Base-by-base conservation (phyloP, 495 filamentous ascomycete genomes). In the Penicillium lividum region DNA sequence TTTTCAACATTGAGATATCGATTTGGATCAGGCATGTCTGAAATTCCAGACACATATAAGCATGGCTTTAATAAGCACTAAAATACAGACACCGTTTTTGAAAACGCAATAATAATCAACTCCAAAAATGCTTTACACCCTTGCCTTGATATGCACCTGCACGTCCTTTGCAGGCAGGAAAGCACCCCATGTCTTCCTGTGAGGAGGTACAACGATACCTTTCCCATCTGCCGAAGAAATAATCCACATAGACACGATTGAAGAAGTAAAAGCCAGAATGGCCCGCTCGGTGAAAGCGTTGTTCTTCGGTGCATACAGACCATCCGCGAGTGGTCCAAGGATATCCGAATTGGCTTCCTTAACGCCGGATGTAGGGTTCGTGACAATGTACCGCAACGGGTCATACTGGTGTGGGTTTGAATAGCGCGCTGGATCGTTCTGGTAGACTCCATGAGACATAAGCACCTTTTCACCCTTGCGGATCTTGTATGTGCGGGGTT, bases 241-340 rank as follows among this genome's bases (percentile, higher is more conserved):
- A 33, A 86, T 77, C 73, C 83, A 85, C 59, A 77, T 67, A 8
- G 75, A 66, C 7, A 85, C 59, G 22, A 86, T 69, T 4, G 79
- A 66, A 27, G 78, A 80, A 3, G 77, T 64, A 6, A 80, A 72
- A n/a, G 73, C 58, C 29, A 86, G 54, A 13, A 83, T 77, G 56
- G 81, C 69, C 49, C 71, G 66, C 64, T 84, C 80, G 0, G 77
- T 78, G 53, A 84, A 80, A 31, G 66, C 58, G 25, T 78, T 77
- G 28, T 81, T 74, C 18, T 82, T 79, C 42, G 79, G 79, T 0
- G 75, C 69, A 15, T 71, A 64, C 25, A 72, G 48, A 3, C 78
- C 79, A 5, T 77, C 79, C 16, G 81, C 78, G 62, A 79, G 82
- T 0, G 78, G 76, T 16, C 66, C 67, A 42, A 83, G 74, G 2